Evolutionary conservation across 2,329 filamentous ascomycete genomes (phyloP), one percentile per base, ranked within the genome.

Genomic region (Orbilia javanica): DNA sequence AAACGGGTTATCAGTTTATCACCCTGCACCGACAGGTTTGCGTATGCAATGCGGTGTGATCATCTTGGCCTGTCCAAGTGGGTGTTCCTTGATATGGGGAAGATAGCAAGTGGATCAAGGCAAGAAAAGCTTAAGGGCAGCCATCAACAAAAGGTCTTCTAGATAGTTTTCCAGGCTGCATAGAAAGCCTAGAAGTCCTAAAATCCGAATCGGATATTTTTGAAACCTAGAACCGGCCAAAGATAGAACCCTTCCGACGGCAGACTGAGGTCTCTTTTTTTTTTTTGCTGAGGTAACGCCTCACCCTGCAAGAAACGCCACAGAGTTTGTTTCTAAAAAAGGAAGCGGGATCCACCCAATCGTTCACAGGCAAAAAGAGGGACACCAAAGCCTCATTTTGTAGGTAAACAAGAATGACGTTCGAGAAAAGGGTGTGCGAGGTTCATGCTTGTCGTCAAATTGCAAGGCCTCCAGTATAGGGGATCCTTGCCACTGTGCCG

Each of bases 291-390:
- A 46, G 50, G 39, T 71, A 44, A 71, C 60, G 60, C 60, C 69
- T 52, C 60, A 60, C 60, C 48, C 42, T 36, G 46, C 46, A 67
- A 31, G 42, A 31, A 65, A 66, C 50, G 62, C 50, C 60, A 73
- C 60, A 73, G 13, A 31, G 55, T 53, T 18, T 57, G 31, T 20
- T 36, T 52, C 57, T 63, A 72, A 73, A 73, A 73, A 73, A 73
- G 69, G 69, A 66, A 73, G 42, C 69, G 69, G 69, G 69, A 60
- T 50, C 69, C 60, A 65, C 69, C 27, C 60, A 42, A 71, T 46
- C 39, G 44, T 64, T 13, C 25, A 36, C 44, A 53, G 31, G 27
- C 34, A 62, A 62, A 70, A 34, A 20, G n/a, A 34, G 29, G n/a
- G 55, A 42, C 29, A 63, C 50, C 60, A 36, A 48, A 42, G 39